These are phyloP conservation scores for Sporisorium scitamineum DNA, from an alignment of 1,284 basidiomycete species.

Conservation along the genomic window DNA sequence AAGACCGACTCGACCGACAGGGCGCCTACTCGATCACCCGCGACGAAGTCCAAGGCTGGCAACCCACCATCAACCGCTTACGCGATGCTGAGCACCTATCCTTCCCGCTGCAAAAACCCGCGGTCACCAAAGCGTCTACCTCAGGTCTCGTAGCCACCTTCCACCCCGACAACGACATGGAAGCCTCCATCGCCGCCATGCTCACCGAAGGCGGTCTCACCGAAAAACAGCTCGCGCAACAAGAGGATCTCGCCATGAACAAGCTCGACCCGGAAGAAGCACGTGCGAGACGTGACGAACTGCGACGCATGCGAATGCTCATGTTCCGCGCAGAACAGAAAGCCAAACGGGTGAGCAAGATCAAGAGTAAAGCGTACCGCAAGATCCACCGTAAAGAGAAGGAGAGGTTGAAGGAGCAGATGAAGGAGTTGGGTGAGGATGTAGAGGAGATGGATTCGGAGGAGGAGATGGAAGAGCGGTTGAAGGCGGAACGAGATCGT, in stretches of 20 bases:
- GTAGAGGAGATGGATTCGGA: conserved; percentile 70
- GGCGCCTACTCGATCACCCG: conserved; percentile 95
- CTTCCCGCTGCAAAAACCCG: conserved; percentile 81
- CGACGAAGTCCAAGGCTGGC: conserved; percentile 93
- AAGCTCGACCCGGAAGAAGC: conserved; percentile 86
- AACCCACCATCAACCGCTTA: conserved; percentile 77
- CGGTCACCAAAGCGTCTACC: conserved; percentile 74
- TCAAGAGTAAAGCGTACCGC: conserved; percentile 94
- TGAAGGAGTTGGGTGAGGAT: conserved; percentile 68
- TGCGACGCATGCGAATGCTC: conserved; percentile 88
- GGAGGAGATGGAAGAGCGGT: conserved; percentile 72
- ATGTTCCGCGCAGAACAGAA: conserved; percentile 94
- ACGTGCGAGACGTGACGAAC: conserved; percentile 80
- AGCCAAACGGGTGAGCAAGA: conserved; percentile 90
- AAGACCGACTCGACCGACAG: conserved; percentile 90
- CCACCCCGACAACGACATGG: conserved; percentile 61
- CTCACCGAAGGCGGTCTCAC: conserved; percentile 67
- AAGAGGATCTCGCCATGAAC: conserved; percentile 84
- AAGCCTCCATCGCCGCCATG: conserved; percentile 62
- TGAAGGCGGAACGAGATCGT: conserved; percentile 79
- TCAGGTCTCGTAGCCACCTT: conserved; percentile 80
- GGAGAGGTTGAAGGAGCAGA: conserved; percentile 72
- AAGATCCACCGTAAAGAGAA: conserved; percentile 84
- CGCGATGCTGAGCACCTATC: conserved; percentile 86
- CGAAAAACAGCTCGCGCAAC: conserved; percentile 79